Evolutionary conservation across 352 stramenopile species (phyloP), one percentile per base, ranked within the genome.

Genomic region (Phytophthora citrophthora): DNA sequence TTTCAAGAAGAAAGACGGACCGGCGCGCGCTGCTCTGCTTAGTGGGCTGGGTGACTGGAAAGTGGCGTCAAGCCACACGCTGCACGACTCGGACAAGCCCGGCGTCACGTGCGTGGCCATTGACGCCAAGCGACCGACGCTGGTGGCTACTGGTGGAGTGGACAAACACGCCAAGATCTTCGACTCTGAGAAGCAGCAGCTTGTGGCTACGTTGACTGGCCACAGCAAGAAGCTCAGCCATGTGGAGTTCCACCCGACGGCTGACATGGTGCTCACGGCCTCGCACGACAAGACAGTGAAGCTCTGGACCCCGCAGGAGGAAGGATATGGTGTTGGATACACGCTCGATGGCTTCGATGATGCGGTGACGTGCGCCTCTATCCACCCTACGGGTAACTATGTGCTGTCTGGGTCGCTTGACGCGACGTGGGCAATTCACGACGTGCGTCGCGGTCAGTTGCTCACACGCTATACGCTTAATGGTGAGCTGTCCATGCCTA

Each of bases 181-280:
- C 54, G 78, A 95, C 76, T 89, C 72, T 44, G 48, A 72, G 16
- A 79, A 77, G 41, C 74, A 91, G 54, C 83, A 94, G 70, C 76
- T 97, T 51, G 69, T 78, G 18, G 80, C 79, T 2, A 95, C 79
- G 45, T 79, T 97, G n/a, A 60, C 54, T 5, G 89, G 90, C 23
- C 93, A 98, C 76, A 80, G 20, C 27, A 97, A 97, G 70, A 88
- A 91, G 39, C 71, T 98, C 31, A 96, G 70, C 38, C 72, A 88
- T 44, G 77, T 91, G 5, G 72, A 77, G 54, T 95, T 97, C 65
- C 82, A 95, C 58, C 81, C 78, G 32, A 82, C 60, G 1, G 80
- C 79, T 2, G 84, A 94, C 29, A 52, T 96, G 11, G 26, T 94
- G 36, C 71, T 94, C 46, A 89, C 84, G 24, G 79, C 66, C 11